Base-by-base conservation (phyloP, 1,284 basidiomycete genomes). In the Ganoderma leucocontextum region DNA sequence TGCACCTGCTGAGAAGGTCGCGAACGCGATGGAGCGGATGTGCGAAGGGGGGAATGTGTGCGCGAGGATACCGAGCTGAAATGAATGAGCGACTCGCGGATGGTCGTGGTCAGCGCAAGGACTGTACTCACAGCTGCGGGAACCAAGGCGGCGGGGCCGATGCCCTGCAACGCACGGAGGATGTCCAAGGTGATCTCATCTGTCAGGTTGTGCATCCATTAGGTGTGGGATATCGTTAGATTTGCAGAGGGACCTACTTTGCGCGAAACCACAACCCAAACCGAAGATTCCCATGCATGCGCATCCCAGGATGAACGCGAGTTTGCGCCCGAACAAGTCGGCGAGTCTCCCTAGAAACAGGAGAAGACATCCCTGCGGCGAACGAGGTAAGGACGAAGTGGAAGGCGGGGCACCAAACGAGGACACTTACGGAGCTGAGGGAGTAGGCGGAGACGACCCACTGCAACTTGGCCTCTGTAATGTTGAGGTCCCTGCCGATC, bases 1-100 rank as follows among this genome's bases (percentile, higher is more conserved):
- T 4, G 93, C 94, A 19, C 95, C 95, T 0, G 94, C 87, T 4
- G 89, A 84, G 70, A 95, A 95, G 0, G 90, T 89, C 0, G 94
- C 88, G 72, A 95, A 95, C 0, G 93, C 94, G 0, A 88, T 80
- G 0, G 91, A 89, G 6, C 95, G 86, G 1, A 89, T 84, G 9
- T 83, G 83, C 0, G 90, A 88, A 0, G 89, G 88, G 3, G 91
- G 91, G 75, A 95, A 95, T 0, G 89, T 82, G 44, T 91, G 85
- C 0, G 94, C 93, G 25, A 95, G 84, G 66, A 94, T 94, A 1
- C 94, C 94, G 22, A 95, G 82, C 89, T 92, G 39, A 8, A 67
- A 7, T n/a, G 29, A 29, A 33, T 55, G 52, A 55, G 29, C 39
- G 47, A 35, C 38, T 2, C 8, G 38, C 53, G 0, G 36, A n/a